Percentiles rank a stretch among this genome's conserved stretches.
phyloP scores from a whole-genome alignment of 768 basidiomycete genomes.

The Rhodotorula taiwanensis region DNA sequence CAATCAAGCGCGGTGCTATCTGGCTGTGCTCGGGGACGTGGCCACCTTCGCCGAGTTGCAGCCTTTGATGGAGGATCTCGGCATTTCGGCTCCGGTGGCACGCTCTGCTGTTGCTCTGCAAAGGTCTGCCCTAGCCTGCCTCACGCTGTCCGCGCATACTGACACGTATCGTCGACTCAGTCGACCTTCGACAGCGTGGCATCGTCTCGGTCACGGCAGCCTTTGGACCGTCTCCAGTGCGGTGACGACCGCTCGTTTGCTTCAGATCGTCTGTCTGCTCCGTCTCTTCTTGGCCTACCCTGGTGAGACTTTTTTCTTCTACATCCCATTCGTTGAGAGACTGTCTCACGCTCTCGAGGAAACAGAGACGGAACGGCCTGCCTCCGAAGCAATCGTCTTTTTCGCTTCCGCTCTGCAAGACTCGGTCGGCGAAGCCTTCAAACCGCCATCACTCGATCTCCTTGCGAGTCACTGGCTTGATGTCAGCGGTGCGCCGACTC shows the following conservation, averaged over 20 bases:
- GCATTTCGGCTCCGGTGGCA: too few species aligned
- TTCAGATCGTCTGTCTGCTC: conserved; percentile 62
- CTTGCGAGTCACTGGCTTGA: conserved; percentile 72
- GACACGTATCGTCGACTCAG: not conserved
- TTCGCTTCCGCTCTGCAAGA: conserved; percentile 66
- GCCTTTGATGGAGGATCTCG: too few species aligned
- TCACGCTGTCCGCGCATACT: too few species aligned
- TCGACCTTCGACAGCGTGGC: too few species aligned
- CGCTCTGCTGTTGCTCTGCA: too few species aligned
- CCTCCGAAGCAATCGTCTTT: conserved; percentile 69
- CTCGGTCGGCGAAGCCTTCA: conserved; percentile 57
- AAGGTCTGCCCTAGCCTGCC: too few species aligned
- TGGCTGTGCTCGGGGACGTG: too few species aligned
- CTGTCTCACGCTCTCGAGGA: not conserved
- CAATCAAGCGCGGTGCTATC: too few species aligned
- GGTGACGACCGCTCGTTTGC: conserved; percentile 62
- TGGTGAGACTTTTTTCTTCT: conserved; percentile 48
- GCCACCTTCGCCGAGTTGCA: too few species aligned
- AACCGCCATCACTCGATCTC: conserved; percentile 63
- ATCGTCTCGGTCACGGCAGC: conserved; percentile 12
- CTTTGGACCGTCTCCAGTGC: conserved; percentile 68
- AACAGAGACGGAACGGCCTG: conserved; percentile 61
- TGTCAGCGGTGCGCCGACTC: conserved; percentile 56
- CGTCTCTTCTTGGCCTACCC: conserved; percentile 67
- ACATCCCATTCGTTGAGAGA: too few species aligned